phyloP scores from a whole-genome alignment of 805 yeast species.

The Priceomyces castillae region DNA sequence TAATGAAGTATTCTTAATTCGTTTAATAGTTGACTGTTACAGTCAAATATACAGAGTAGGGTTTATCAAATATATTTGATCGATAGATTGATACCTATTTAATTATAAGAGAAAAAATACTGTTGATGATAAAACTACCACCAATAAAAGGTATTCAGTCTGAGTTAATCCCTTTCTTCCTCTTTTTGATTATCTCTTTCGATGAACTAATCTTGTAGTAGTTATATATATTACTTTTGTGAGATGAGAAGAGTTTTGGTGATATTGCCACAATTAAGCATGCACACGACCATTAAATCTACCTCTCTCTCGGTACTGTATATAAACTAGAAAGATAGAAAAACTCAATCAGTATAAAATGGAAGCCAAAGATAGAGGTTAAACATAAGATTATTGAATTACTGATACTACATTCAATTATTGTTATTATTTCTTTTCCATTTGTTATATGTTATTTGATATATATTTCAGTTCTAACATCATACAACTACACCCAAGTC shows the following conservation, averaged over 20 bases:
- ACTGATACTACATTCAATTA: too few species aligned
- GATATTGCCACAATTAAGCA: neutral
- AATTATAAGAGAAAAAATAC: neutral
- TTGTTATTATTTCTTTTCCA: too few species aligned
- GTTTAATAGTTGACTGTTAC: neutral
- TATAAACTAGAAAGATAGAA: too few species aligned
- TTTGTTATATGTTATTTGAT: too few species aligned
- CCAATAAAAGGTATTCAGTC: neutral
- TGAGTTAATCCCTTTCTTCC: neutral
- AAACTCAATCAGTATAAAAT: too few species aligned
- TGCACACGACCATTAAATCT: neutral
- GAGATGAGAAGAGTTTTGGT: neutral
- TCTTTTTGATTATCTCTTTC: neutral
- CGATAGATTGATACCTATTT: neutral
- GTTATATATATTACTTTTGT: neutral
- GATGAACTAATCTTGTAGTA: too few species aligned
- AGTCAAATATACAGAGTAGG: neutral
- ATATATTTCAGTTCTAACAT: neutral
- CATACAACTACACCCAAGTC: neutral
- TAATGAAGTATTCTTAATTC: neutral
- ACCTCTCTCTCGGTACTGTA: too few species aligned
- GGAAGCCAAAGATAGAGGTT: too few species aligned
- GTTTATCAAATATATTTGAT: neutral
- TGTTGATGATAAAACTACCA: slow-evolving; percentile 1
- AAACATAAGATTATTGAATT: too few species aligned